Percentiles rank a stretch among this genome's conserved stretches.
phyloP scores from a whole-genome alignment of 495 filamentous ascomycete genomes.

The Gamarada debralockiae region DNA sequence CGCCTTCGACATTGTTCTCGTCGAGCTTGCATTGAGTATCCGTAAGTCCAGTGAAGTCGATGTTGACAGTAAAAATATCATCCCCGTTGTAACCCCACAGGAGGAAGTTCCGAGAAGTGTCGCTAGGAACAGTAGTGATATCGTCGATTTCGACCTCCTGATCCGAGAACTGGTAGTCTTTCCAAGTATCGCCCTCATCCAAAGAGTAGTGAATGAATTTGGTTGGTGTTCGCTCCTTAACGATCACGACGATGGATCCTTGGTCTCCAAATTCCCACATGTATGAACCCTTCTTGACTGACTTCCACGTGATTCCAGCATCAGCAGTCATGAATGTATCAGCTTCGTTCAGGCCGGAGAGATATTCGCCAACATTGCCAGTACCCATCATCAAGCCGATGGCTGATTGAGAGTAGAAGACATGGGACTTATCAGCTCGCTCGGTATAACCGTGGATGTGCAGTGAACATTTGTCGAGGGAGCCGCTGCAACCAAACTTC shows the following conservation, averaged over 20 bases:
- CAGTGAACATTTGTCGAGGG: conserved; percentile 66
- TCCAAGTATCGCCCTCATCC: conserved; percentile 76
- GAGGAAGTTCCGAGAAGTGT: conserved; percentile 83
- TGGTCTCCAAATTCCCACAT: conserved; percentile 95
- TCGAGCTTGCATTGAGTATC: conserved; percentile 65
- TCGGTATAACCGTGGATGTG: conserved; percentile 96
- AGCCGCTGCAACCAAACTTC: conserved; percentile 59
- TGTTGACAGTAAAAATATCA: conserved; percentile 61
- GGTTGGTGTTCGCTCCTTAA: conserved; percentile 55
- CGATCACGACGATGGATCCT: conserved; percentile 86
- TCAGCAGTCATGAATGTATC: conserved; percentile 87
- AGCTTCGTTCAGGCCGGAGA: conserved; percentile 55
- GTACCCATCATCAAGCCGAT: conserved; percentile 88
- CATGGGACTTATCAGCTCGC: conserved; percentile 70
- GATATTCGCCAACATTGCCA: conserved; percentile 81
- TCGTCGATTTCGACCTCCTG: conserved; percentile 64
- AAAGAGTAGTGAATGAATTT: conserved; percentile 70
- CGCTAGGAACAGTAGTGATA: conserved; percentile 84
- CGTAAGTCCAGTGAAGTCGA: conserved; percentile 82
- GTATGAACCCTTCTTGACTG: conserved; percentile 78
- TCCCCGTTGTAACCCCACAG: conserved; percentile 70
- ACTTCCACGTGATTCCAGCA: conserved; percentile 83
- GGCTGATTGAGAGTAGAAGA: conserved; percentile 81
- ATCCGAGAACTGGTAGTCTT: conserved; percentile 66
- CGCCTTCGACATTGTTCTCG: conserved; percentile 53